Evolutionary conservation across 176 grass and related monocot species (phyloP).

Genomic region (Oryza punctata): DNA sequence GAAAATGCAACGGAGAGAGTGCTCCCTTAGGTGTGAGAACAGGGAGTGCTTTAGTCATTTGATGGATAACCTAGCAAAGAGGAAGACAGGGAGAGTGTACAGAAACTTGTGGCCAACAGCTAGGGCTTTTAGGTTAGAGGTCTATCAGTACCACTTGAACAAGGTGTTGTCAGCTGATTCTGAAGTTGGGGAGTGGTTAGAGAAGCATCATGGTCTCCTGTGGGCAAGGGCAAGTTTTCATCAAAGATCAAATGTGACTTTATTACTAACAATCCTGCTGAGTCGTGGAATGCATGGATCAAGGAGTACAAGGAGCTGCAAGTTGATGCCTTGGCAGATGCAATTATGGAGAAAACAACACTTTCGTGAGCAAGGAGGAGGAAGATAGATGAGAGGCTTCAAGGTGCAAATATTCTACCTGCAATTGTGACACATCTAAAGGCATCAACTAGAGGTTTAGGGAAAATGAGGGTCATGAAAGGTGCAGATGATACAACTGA

Average conservation of each 20-base stretch:
- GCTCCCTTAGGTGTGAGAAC: not conserved
- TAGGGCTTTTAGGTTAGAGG: not conserved
- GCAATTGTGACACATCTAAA: too few relatives aligned
- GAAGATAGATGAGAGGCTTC: too few relatives aligned
- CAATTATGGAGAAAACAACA: too few relatives aligned
- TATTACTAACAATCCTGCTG: too few relatives aligned
- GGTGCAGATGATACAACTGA: too few relatives aligned
- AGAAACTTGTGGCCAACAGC: not conserved
- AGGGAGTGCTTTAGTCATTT: not conserved
- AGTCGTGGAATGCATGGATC: too few relatives aligned
- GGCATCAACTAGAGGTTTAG: too few relatives aligned
- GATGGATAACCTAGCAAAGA: not conserved
- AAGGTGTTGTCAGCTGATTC: not conserved
- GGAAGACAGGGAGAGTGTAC: not conserved
- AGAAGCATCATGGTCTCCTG: not conserved
- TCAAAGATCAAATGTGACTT: not conserved
- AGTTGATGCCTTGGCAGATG: too few relatives aligned
- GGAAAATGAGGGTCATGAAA: too few relatives aligned
- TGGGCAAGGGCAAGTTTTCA: not conserved
- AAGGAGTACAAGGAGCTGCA: too few relatives aligned
- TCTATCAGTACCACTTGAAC: not conserved
- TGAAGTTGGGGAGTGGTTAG: not conserved
- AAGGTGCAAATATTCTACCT: too few relatives aligned
- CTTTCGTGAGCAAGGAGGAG: too few relatives aligned
- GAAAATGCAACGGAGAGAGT: not conserved